Evolutionary conservation across 2,329 filamentous ascomycete species (phyloP).

Genomic region (Venturia carpophila): DNA sequence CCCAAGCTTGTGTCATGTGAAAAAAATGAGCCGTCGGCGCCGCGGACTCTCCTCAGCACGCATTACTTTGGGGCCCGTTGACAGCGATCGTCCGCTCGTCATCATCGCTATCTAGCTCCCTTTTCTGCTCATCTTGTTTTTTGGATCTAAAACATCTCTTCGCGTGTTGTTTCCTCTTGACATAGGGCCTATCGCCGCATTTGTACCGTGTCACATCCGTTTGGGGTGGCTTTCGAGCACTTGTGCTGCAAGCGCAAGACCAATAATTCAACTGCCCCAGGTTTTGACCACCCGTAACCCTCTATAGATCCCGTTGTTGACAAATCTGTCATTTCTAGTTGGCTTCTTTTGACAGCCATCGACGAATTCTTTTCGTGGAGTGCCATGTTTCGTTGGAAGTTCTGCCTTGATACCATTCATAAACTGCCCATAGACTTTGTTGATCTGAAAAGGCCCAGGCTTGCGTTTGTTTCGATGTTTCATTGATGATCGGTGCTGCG

Average conservation of each 20-base stretch:
- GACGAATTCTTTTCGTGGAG: background rate
- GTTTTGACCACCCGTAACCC: background rate
- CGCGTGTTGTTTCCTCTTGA: background rate
- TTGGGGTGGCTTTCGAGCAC: background rate
- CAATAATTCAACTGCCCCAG: background rate
- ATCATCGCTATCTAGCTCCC: background rate
- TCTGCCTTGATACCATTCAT: background rate
- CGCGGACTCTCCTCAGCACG: background rate
- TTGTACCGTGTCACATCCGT: background rate
- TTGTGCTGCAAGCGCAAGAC: background rate
- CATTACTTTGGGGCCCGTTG: background rate
- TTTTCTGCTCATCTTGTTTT: too few species aligned
- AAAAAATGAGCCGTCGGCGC: background rate
- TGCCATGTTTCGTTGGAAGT: background rate
- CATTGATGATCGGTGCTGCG: background rate
- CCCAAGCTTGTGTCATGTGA: background rate
- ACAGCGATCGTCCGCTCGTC: background rate
- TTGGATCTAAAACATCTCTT: background rate
- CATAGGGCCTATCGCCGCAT: background rate
- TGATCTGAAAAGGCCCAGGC: background rate
- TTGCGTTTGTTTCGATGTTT: background rate
- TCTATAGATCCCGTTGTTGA: background rate
- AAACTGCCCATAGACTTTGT: background rate
- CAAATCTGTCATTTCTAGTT: background rate
- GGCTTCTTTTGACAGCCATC: background rate